A percentile compares a stretch with the other conserved stretches of the same genome.
These are phyloP conservation scores for Trematosphaeria pertusa DNA, from an alignment of 2,329 filamentous ascomycete genomes.

Conservation along the genomic window DNA sequence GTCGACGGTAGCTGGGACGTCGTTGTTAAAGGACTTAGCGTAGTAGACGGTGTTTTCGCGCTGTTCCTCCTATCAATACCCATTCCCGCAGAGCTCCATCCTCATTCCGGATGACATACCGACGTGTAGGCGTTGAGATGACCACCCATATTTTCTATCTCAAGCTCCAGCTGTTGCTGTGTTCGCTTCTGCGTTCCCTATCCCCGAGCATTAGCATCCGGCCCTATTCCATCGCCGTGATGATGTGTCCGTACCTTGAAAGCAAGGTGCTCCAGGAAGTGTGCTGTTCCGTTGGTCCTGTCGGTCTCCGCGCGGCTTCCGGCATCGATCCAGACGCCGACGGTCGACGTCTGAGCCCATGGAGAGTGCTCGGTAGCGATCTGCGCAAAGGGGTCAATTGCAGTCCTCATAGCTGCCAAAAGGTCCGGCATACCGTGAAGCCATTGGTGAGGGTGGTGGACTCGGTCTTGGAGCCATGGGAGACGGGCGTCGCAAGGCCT, in stretches of 20 bases:
- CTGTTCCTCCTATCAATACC: conserved; percentile 56
- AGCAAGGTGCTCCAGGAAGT: conserved; percentile 99
- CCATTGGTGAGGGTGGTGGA: conserved; percentile 97
- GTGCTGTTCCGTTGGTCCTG: conserved; percentile 98
- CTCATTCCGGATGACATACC: conserved; percentile 65
- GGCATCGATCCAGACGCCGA: conserved; percentile 99
- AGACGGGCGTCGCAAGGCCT: conserved; percentile 87
- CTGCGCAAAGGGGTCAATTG: conserved; percentile 59
- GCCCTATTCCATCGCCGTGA: conserved; percentile 11
- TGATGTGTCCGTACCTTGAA: conserved; percentile 78
- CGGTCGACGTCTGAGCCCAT: conserved; percentile 96
- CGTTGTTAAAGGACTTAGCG: conserved; percentile 97
- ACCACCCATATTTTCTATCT: conserved; percentile 99
- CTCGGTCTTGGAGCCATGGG: conserved; percentile 80
- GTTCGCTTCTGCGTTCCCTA: conserved; percentile 92
- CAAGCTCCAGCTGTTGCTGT: conserved; percentile 96
- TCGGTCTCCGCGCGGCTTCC: conserved; percentile 97
- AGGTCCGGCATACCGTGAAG: conserved; percentile 74
- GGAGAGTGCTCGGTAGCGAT: conserved; percentile 98
- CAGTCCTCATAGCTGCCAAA: conserved; percentile 22
- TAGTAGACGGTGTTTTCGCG: conserved; percentile 99
- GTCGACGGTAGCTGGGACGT: conserved; percentile 95
- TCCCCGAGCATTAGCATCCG: conserved; percentile 32
- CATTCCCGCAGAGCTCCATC: conserved; percentile 12
- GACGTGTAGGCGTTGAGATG: conserved; percentile 99